Base-by-base conservation (phyloP, 306 rosid genomes). In the Rosa persica region DNA sequence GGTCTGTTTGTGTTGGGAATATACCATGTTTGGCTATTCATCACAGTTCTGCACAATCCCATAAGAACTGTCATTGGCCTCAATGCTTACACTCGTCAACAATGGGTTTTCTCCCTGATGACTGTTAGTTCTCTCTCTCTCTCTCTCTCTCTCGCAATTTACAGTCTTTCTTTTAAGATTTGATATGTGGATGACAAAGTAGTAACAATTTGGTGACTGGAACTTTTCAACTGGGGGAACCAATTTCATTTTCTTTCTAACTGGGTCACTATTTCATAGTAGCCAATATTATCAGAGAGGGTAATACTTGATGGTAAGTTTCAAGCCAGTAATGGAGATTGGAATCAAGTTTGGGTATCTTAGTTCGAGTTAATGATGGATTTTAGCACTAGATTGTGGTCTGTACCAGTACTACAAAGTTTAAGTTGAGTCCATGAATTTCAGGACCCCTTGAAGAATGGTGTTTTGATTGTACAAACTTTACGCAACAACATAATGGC, bases 61-160 rank as follows among this genome's bases (percentile, higher is more conserved):
- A 77, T 64, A 80, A 77, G 86, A 78, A 91, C 97, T 65, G 97
- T 90, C 67, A 88, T 94, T 67, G 98, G 97, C 55, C 78, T 94
- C 55, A 92, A 92, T 57, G 90, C 90, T 0, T 84, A 88, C 75
- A 70, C 89, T 82, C 97, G 94, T 70, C 88, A 79, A 39, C 97
- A 90, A 17, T 94, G 98, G 98, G 91, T 92, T 76, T 80, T 69
- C 44, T 75, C 78, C 85, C 88, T 92, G 89, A 93, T 92, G 98
- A 73, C 65, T 65, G 96, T 92, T 65, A 85, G 97, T 90, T 15
- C 69, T 58, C 74, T 67, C 61, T 77, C 34, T 34, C 39, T 27
- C 79, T 48, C 30, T 64, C 61, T 58, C 48, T 17, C 54, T 70
- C 10, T 40, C 0, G 19, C 44, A 72, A 17, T 49, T 5, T 49